Conservation (phyloP, 73 alveolate genomes). For the Uronychia binucleata region DNA sequence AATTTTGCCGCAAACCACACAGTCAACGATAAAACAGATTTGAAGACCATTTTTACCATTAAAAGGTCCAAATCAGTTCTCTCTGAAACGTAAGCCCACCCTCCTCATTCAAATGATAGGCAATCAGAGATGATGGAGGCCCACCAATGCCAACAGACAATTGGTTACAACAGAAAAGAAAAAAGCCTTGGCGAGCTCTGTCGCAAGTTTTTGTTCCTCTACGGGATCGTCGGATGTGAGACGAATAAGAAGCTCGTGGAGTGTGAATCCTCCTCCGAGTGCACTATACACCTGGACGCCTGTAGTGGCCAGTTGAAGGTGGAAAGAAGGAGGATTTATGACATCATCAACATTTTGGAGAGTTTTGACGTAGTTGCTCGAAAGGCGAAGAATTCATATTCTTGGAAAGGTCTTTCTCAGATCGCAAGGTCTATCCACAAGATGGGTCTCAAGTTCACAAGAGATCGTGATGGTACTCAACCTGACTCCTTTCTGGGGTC, state of each 20-base stretch:
- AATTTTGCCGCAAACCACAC: too few relatives aligned
- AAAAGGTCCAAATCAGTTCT: too few relatives aligned
- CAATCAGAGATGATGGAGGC: too few relatives aligned
- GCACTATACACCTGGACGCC: slow-evolving; percentile 61
- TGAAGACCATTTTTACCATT: too few relatives aligned
- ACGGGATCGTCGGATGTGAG: slow-evolving; percentile 48
- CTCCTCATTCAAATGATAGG: too few relatives aligned
- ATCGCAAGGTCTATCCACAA: slow-evolving; percentile 10
- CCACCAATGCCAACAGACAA: too few relatives aligned
- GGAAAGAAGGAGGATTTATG: slow-evolving; percentile 83
- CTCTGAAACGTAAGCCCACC: too few relatives aligned
- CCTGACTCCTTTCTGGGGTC: too few relatives aligned
- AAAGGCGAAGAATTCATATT: slow-evolving; percentile 74
- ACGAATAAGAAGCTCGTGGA: neutral
- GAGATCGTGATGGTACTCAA: too few relatives aligned
- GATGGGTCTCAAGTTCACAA: neutral
- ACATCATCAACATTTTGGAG: slow-evolving; percentile 81
- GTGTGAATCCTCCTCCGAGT: neutral
- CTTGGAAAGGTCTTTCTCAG: slow-evolving; percentile 76
- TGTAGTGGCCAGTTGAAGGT: slow-evolving; percentile 67
- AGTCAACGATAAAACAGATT: too few relatives aligned
- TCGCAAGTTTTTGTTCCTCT: slow-evolving; percentile 62
- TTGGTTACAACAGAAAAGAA: slow-evolving; percentile 73
- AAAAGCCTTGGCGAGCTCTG: slow-evolving; percentile 85
- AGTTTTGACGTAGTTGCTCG: slow-evolving; percentile 70